These are phyloP conservation scores for Trichoderma brevicompactum DNA, from an alignment of 2,329 filamentous ascomycete species.

Conservation along the genomic window DNA sequence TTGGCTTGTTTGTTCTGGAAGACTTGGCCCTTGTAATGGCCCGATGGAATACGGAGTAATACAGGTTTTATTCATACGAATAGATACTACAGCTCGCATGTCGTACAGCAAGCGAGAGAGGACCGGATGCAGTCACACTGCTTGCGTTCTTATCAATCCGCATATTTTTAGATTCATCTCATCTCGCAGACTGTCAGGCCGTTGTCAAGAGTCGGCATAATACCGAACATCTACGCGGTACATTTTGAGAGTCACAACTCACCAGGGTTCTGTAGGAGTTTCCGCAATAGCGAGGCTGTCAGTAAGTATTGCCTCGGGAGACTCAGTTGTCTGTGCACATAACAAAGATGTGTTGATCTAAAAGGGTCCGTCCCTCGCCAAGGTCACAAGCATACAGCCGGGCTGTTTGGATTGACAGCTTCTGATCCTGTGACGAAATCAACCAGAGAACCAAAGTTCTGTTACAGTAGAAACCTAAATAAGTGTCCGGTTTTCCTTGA, in stretches of 20 bases:
- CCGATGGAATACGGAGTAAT: neutral
- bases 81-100: neutral
- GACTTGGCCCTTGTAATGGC: neutral
- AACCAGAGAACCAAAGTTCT: neutral
- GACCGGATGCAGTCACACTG: neutral
- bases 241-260: neutral
- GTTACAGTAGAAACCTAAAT: neutral
- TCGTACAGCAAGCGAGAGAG: neutral
- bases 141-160: neutral
- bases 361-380: neutral
- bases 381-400: neutral
- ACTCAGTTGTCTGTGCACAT: too few species aligned
- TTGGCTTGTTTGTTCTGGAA: constrained; percentile 13
- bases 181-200: constrained; percentile 4
- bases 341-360: neutral
- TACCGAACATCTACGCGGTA: neutral
- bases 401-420: neutral
- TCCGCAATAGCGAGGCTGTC: neutral
- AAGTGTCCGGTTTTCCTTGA: too few species aligned
- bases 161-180: neutral
- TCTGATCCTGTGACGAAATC: constrained; percentile 11
- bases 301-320: neutral
- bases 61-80: neutral
- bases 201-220: neutral
- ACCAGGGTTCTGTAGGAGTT: neutral